Base-by-base conservation (phyloP, 2,329 filamentous ascomycete species). In the Scedosporium apiospermum region DNA sequence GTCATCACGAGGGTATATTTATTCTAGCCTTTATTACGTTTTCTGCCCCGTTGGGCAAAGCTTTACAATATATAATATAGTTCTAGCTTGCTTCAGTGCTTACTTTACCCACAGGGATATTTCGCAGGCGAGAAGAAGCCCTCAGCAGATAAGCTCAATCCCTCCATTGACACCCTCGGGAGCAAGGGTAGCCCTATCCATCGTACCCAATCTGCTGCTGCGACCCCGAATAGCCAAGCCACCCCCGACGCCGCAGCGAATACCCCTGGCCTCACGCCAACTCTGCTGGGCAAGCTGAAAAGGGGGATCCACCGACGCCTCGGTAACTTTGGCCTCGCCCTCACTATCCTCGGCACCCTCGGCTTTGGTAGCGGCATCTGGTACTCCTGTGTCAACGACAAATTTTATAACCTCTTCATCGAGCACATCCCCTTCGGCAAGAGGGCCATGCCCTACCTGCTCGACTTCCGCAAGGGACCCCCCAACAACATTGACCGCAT, bases 321-420 rank as follows among this genome's bases (percentile, higher is more conserved):
- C 72, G 84, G 90, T 69, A 88, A 88, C 72, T 88, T 92, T 72
- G 77, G 97, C 63, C 77, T 93, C 67, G 90, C 89, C 62, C 76
- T 97, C 58, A 78, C 93, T 65, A 76, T 96, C 55, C 83, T 97
- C 30, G 87, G 89, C 27, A 85, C 86, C 6, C 76, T 96, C 55
- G 87, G 89, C 46, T 99, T 96, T 70, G 90, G 84, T 63, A 92
- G 92, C 67, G 92, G 93, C 68, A 88, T 97, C 63, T 96, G 90
- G 81, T 95, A 96, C 76, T 93, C 95, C 62, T 86, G 96, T 67
- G 83, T 95, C 75, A 96, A 89, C 72, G 95, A 99, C 80, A 96
- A 91, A 77, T 99, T 98, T 83, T 93, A 99, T 77, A 95, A 99
- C 76, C 95, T 97, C 80, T 99, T 99, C 78, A 97, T 93, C 70